Evolutionary conservation across 164 flowering plant species (phyloP), one percentile per base, ranked within the genome.

Genomic region (Aristolochia fimbriata): DNA sequence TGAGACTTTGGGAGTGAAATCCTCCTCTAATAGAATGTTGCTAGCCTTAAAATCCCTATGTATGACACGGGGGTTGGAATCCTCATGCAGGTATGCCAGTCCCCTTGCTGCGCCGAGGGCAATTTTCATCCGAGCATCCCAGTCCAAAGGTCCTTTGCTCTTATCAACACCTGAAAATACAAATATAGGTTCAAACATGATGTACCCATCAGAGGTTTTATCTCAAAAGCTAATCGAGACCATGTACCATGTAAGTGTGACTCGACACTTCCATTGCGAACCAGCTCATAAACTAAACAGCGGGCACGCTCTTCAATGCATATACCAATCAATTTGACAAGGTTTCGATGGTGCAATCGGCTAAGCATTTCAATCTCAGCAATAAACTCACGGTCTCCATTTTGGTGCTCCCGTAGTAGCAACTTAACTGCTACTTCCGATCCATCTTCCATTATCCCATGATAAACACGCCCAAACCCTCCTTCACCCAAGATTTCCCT

Each of bases 51-150:
- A 94, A 75, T 94, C 97, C 51, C 99, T 79, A 69, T 94, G 99
- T 67, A 94, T 94, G 15, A 94, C 97, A 56, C 90, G 96, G 51
- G 99, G 99, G 64, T 87, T 94, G 54, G 99, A 91, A 75, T 94
- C 99, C 73, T 94, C 99, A 63, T 91, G 99, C 66, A 94, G 97
- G 73, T 93, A 93, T 51, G 99, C 99, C 69, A 93, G 74, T 48
- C 95, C 99, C 70, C 99, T 83, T 21, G 97, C 99, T 51, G 99
- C 88, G 64, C 99, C 97, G 72, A 94, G 89, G 55, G 97, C 96
- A 74, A 94, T 88, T 75, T 91, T 94, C 74, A 91, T 60, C 60
- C 99, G 76, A 13, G 91, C 85, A 70, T 88, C 95, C 99, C 99
- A 94, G 65, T 90, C 96, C 73, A 94, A 93, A 64, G 77, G 79